phyloP scores from a whole-genome alignment of 2,329 filamentous ascomycete species.

The Tolypocladium ovalisporum region DNA sequence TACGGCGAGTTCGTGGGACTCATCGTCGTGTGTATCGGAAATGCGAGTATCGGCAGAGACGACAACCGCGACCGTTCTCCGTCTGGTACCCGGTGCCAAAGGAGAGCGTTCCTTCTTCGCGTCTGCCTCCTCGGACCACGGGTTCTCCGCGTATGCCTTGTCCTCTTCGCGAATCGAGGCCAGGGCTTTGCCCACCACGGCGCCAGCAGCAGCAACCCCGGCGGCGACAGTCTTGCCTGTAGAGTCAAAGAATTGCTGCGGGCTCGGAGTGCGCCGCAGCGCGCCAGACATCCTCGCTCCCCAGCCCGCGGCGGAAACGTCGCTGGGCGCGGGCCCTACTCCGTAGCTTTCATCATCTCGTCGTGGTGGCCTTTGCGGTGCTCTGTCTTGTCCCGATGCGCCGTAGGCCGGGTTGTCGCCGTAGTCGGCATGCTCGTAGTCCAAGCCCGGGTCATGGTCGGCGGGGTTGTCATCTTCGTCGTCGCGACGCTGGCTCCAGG shows the following conservation, averaged over 20 bases:
- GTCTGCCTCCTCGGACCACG: constrained; percentile 86
- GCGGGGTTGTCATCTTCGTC: constrained; percentile 57
- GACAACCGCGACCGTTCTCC: constrained; percentile 78
- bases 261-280: constrained; percentile 71
- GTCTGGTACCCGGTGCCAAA: constrained; percentile 33
- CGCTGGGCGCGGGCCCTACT: constrained; percentile 15
- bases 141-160: constrained; percentile 70
- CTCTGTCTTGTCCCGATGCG: constrained; percentile 23
- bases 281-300: constrained; percentile 71
- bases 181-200: constrained; percentile 71
- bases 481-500: constrained; percentile 80
- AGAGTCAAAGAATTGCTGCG: constrained; percentile 77
- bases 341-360: constrained; percentile 32
- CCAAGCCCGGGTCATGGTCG: constrained; percentile 39
- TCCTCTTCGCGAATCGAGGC: constrained; percentile 79
- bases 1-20: constrained; percentile 72
- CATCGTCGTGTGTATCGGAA: constrained; percentile 46
- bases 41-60: constrained; percentile 65
- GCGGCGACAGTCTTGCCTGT: constrained; percentile 74
- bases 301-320: constrained; percentile 42
- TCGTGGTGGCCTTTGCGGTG: constrained; percentile 25
- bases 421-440: constrained; percentile 37
- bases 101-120: constrained; percentile 42
- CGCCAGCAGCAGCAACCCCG: constrained; percentile 72
- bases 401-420: constrained; percentile 41